A percentile compares a stretch with the other conserved stretches of the same genome.
Evolutionary conservation across 805 yeast genomes (phyloP).

Genomic region (Myxozyma neotropica): DNA sequence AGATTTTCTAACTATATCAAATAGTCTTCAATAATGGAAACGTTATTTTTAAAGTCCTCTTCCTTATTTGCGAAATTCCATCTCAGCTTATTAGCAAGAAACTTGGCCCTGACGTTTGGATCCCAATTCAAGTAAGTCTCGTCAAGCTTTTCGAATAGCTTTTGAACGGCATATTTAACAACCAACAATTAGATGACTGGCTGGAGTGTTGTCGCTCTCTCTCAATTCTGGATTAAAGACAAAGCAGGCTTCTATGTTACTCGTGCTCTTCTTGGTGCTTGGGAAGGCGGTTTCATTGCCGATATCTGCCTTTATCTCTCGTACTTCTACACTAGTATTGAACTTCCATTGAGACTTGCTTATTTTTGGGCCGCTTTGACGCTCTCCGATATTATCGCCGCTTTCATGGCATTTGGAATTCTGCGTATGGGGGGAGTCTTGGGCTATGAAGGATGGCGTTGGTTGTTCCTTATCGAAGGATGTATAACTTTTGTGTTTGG

Average conservation of each 20-base stretch:
- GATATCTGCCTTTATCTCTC: conserved; percentile 62
- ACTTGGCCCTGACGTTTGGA: conserved; percentile 64
- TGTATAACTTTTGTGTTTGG: conserved; percentile 58
- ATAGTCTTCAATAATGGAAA: conserved; percentile 35
- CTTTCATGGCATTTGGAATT: conserved; percentile 55
- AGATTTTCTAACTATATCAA: not conserved
- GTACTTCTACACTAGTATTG: conserved; percentile 61
- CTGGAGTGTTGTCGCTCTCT: conserved; percentile 60
- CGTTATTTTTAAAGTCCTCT: conserved; percentile 56
- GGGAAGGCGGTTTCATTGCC: conserved; percentile 68
- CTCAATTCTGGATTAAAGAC: conserved; percentile 50
- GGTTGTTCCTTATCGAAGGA: conserved; percentile 67
- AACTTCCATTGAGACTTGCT: conserved; percentile 58
- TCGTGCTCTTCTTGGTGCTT: conserved; percentile 56
- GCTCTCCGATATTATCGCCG: conserved; percentile 48
- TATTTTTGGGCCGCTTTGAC: conserved; percentile 59
- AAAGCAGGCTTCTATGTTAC: conserved; percentile 51
- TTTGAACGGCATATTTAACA: too few species aligned
- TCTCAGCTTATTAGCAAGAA: conserved; percentile 66
- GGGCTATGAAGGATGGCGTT: conserved; percentile 59
- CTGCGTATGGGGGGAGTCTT: conserved; percentile 51
- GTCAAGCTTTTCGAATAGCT: too few species aligned
- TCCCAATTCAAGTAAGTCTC: conserved; percentile 56
- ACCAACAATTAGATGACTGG: conserved; percentile 48
- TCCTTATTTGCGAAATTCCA: conserved; percentile 62